Base-by-base conservation (phyloP, 306 rosid genomes). In the Alnus glutinosa region DNA sequence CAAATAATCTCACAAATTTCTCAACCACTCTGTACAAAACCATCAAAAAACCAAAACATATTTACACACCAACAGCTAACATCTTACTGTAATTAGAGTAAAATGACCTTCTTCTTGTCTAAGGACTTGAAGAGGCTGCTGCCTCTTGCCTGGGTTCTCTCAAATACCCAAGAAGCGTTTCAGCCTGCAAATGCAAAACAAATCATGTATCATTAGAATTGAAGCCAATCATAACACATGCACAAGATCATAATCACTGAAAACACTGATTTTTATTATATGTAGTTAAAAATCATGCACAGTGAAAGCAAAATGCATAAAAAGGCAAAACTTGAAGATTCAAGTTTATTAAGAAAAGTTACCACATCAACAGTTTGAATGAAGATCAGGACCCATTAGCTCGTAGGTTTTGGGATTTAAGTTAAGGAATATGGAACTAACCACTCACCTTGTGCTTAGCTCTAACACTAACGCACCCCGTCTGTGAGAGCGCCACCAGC, bases 111-210 rank as follows among this genome's bases (percentile, higher is more conserved):
- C 58, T 55, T 73, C 39, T 70, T 78, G 82, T 73, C 81, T 83
- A 90, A 73, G 95, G 86, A 80, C 83, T 78, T 58, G 97, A 91
- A 75, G 96, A 83, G 28, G 28, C 28, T 0, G 98, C 85, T 23
- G 92, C 92, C 85, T 93, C 99, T 78, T 90, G 99, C 72, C 99
- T 93, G 69, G 97, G 89, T 86, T 93, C 99, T 86, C 99, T 93
- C 90, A 95, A 74, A 72, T 93, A 92, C 50, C 90, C 92, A 83
- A 95, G 99, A 8, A 95, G 98, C 2, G 96, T 89, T 83, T 95
- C 99, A 51, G 98, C 98, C 99, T 95, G 97, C 85, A 85, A 76
- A 79, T 77, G 74, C 81, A 64, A 23, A 82, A 6, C 73, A 67
- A n/a, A 87, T 30, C 15, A 12, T 49, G 14, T 49, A 28, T 3